These are phyloP conservation scores for Fusarium acutatum DNA, from an alignment of 2,329 filamentous ascomycete genomes.

Conservation along the genomic window DNA sequence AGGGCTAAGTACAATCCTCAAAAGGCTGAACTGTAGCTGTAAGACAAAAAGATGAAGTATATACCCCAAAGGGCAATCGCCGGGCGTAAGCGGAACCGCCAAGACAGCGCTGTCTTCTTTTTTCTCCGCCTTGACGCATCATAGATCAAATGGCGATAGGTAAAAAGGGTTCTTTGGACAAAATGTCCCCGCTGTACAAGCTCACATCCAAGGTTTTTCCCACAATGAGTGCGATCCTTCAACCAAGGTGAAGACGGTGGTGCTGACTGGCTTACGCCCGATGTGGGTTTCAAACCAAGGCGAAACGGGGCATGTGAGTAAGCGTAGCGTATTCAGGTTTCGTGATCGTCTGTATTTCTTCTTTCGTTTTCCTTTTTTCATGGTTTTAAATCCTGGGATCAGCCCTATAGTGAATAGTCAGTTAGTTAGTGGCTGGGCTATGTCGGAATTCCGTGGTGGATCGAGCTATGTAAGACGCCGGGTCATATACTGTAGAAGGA, in stretches of 20 bases:
- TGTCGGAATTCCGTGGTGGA: neutral
- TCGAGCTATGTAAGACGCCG: neutral
- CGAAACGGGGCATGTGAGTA: neutral
- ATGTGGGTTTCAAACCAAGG: neutral
- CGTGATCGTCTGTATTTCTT: neutral
- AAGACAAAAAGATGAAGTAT: neutral
- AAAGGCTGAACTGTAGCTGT: neutral
- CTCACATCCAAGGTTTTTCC: neutral
- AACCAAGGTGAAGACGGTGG: neutral
- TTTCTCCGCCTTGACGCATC: neutral
- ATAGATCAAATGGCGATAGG: neutral
- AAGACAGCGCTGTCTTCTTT: neutral
- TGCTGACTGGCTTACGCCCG: slow-evolving; percentile 28
- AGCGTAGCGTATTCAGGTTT: neutral
- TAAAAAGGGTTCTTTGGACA: neutral
- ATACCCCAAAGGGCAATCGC: slow-evolving; percentile 23
- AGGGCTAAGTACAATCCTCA: neutral
- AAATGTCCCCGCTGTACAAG: neutral
- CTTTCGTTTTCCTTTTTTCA: neutral
- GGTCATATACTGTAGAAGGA: neutral
- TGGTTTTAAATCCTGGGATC: slow-evolving; percentile 5
- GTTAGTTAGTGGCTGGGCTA: slow-evolving; percentile 16
- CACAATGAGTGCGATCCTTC: neutral
- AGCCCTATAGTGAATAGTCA: slow-evolving; percentile 20
- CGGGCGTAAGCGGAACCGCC: slow-evolving; percentile 10